phyloP scores from a whole-genome alignment of 1,284 basidiomycete genomes.

The Boletus albobrunnescens region DNA sequence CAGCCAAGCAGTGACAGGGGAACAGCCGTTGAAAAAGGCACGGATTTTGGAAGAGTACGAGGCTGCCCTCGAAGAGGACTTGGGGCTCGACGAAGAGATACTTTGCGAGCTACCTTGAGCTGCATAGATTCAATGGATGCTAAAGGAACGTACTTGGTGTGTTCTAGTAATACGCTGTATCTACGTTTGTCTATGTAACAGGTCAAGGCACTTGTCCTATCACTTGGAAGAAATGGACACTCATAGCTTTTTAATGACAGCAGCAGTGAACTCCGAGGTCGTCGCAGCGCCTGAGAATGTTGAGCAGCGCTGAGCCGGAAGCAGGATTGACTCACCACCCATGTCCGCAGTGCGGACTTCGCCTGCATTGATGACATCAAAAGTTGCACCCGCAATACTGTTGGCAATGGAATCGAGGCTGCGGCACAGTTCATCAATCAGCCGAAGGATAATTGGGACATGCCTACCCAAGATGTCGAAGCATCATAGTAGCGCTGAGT shows the following conservation, averaged over 20 bases:
- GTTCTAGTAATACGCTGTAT: conserved; percentile 16
- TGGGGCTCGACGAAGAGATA: conserved; percentile 43
- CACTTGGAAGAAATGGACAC: background rate
- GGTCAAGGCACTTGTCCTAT: conserved; percentile 4
- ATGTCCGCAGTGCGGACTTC: conserved; percentile 94
- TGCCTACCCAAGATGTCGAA: conserved; percentile 87
- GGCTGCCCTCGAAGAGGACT: conserved; percentile 40
- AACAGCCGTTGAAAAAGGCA: conserved; percentile 32
- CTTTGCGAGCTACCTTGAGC: conserved; percentile 29
- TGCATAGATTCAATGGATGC: background rate
- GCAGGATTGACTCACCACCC: conserved; percentile 66
- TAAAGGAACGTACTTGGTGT: conserved; percentile 22
- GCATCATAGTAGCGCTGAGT: conserved; percentile 97
- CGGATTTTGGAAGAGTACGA: conserved; percentile 51
- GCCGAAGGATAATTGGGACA: background rate
- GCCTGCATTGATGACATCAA: conserved; percentile 88
- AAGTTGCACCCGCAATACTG: conserved; percentile 89
- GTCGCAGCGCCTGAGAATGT: conserved; percentile 65
- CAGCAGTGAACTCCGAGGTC: conserved; percentile 90
- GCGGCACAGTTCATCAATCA: conserved; percentile 8
- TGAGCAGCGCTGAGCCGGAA: conserved; percentile 4
- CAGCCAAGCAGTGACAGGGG: background rate
- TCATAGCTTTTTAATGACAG: conserved; percentile 73
- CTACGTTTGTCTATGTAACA: conserved; percentile 32
- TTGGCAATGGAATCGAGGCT: conserved; percentile 94